phyloP scores from a whole-genome alignment of 495 filamentous ascomycete species.

The Glarea lozoyensis region DNA sequence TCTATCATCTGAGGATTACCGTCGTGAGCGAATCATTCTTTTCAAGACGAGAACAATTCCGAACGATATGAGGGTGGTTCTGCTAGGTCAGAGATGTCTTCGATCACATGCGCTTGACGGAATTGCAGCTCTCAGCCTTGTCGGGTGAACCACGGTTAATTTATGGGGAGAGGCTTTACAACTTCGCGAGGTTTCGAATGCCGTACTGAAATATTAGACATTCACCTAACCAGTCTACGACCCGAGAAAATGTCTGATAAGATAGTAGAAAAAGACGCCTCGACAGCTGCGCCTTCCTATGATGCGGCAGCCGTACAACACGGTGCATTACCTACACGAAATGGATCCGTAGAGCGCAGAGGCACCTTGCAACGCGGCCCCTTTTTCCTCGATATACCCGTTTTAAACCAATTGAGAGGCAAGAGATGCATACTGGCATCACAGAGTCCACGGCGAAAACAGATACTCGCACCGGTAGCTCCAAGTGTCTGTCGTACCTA shows the following conservation, averaged over 20 bases:
- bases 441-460: slow-evolving; percentile 71
- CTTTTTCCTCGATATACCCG: slow-evolving; percentile 65
- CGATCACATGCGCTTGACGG: not conserved
- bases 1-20: not conserved
- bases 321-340: slow-evolving; percentile 18
- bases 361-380: slow-evolving; percentile 25
- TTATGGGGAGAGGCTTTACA: not conserved
- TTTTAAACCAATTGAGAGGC: slow-evolving; percentile 58
- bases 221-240: too few relatives aligned
- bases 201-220: too few relatives aligned
- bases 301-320: slow-evolving; percentile 31
- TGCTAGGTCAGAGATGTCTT: not conserved
- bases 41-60: too few relatives aligned
- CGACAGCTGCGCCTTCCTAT: slow-evolving; percentile 22
- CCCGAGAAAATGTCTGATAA: slow-evolving; percentile 14
- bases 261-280: not conserved
- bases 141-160: not conserved
- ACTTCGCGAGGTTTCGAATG: too few relatives aligned
- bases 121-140: not conserved
- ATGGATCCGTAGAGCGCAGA: slow-evolving; percentile 7
- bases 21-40: too few relatives aligned
- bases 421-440: slow-evolving; percentile 84
- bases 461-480: slow-evolving; percentile 46
- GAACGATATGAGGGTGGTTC: too few relatives aligned
- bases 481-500: slow-evolving; percentile 1